phyloP scores from a whole-genome alignment of 2,329 filamentous ascomycete genomes.

The Ophiobolus disseminans region DNA sequence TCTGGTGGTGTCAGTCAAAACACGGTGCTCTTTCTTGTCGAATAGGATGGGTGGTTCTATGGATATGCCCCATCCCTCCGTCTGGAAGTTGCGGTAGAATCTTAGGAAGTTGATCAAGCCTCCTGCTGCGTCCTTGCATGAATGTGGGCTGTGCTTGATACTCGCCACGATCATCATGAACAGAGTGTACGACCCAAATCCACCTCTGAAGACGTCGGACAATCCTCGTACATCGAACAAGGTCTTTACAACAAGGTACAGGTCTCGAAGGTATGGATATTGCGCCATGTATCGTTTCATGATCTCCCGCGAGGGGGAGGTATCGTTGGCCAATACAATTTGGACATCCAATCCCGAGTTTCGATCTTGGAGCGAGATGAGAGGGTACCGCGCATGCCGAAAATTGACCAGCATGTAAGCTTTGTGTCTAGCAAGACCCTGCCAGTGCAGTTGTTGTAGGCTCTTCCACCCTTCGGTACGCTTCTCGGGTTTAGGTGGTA shows the following conservation, averaged over 20 bases:
- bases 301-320: constrained; percentile 50
- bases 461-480: constrained; percentile 6
- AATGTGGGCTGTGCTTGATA: constrained; percentile 53
- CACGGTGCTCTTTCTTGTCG: constrained; percentile 37
- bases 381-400: constrained; percentile 47
- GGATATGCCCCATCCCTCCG: constrained; percentile 56
- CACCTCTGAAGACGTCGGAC: constrained; percentile 56
- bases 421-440: not conserved
- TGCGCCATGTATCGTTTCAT: constrained; percentile 57
- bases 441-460: constrained; percentile 12
- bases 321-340: constrained; percentile 57
- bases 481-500: constrained; percentile 22
- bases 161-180: constrained; percentile 65
- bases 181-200: constrained; percentile 62
- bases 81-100: constrained; percentile 59
- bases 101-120: constrained; percentile 59
- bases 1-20: constrained; percentile 25
- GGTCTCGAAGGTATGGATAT: constrained; percentile 56
- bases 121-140: constrained; percentile 45
- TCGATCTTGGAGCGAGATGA: constrained; percentile 54
- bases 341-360: constrained; percentile 60
- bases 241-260: constrained; percentile 60
- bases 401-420: constrained; percentile 25
- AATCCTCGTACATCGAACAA: constrained; percentile 60
- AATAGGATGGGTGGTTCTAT: constrained; percentile 57